Conservation (phyloP, 352 stramenopile species). For the Globisporangium megalacanthum region DNA sequence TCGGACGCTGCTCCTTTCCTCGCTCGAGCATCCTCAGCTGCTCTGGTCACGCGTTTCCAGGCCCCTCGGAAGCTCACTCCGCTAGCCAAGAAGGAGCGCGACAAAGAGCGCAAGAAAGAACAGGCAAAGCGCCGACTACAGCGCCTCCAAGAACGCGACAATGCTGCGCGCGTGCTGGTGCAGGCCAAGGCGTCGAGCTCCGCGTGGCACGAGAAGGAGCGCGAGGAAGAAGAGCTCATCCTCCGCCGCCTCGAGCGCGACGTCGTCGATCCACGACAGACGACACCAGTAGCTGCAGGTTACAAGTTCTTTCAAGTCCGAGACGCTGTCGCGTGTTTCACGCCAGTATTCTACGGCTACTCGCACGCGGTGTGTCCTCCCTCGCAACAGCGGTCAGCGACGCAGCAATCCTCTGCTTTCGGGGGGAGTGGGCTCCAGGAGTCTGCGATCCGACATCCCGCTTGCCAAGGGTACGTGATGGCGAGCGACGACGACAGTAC, state of each 20-base stretch:
- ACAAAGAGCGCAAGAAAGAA: constrained; percentile 43
- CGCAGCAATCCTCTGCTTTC: constrained; percentile 4
- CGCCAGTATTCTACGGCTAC: constrained; percentile 53
- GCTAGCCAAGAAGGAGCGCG: constrained; percentile 44
- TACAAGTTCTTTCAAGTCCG: constrained; percentile 32
- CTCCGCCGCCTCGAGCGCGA: constrained; percentile 60
- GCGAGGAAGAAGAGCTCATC: constrained; percentile 61
- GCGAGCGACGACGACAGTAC: constrained; percentile 29
- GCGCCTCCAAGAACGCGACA: constrained; percentile 24
- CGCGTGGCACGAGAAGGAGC: constrained; percentile 40
- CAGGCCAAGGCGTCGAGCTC: constrained; percentile 21
- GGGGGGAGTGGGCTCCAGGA: constrained; percentile 10
- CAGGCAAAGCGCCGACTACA: constrained; percentile 37
- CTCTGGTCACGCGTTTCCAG: not conserved
- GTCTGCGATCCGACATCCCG: constrained; percentile 40
- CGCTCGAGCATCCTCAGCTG: no score
- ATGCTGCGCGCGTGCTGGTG: constrained; percentile 22
- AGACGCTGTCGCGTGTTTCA: constrained; percentile 13
- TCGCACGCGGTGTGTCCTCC: constrained; percentile 39
- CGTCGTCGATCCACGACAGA: constrained; percentile 39
- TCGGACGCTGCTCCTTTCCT: no score
- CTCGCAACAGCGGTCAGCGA: constrained; percentile 20
- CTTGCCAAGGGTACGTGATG: constrained; percentile 52
- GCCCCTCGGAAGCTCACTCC: constrained; percentile 27
- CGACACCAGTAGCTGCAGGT: constrained; percentile 43